Evolutionary conservation across 2,329 filamentous ascomycete species (phyloP).

Genomic region (Botrytis pseudocinerea): DNA sequence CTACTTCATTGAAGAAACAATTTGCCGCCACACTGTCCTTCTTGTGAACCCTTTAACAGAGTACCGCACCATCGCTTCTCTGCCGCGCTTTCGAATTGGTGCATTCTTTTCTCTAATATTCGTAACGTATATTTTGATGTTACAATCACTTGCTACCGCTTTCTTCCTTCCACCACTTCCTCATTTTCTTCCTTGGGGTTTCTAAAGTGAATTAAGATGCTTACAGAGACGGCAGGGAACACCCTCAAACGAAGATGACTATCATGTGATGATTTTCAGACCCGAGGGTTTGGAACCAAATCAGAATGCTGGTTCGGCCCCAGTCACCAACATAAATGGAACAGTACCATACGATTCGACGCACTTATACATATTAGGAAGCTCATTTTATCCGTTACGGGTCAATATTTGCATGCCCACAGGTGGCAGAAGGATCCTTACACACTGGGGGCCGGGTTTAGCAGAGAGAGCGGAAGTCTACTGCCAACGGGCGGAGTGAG

Average conservation of each 20-base stretch:
- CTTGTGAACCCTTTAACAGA: slow-evolving; percentile 9
- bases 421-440: not conserved
- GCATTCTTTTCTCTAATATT: not conserved
- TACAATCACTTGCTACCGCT: not conserved
- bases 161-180: not conserved
- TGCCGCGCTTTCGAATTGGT: slow-evolving; percentile 15
- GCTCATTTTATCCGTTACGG: not conserved
- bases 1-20: slow-evolving; percentile 20
- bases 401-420: not conserved
- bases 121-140: not conserved
- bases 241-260: slow-evolving; percentile 1
- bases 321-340: slow-evolving; percentile 20
- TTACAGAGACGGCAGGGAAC: slow-evolving; percentile 7
- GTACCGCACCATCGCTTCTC: slow-evolving; percentile 15
- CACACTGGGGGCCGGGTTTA: slow-evolving; percentile 1
- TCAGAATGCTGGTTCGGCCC: slow-evolving; percentile 3
- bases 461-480: not conserved
- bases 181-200: not conserved
- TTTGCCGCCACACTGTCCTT: slow-evolving; percentile 17
- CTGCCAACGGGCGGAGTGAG: slow-evolving; percentile 5
- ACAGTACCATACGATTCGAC: not conserved
- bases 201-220: not conserved
- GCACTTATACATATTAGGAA: slow-evolving; percentile 19
- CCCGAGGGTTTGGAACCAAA: slow-evolving; percentile 10
- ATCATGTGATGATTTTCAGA: slow-evolving; percentile 18